Conservation (phyloP, 768 basidiomycete species). For the Psilocybe subaeruginosa region DNA sequence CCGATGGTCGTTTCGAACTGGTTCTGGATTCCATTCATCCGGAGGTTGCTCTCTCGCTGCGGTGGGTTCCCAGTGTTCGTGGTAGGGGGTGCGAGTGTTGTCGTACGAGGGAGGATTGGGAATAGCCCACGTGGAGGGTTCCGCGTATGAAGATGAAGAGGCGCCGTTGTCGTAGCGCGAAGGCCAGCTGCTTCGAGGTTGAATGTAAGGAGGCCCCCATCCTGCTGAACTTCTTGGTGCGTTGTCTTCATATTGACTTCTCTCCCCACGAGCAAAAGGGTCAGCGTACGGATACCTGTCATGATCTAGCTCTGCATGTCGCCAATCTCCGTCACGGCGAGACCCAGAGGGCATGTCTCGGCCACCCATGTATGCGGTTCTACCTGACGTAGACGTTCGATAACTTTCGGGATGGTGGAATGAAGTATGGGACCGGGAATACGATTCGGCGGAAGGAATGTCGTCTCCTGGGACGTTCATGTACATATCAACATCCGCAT, state of each 20-base stretch:
- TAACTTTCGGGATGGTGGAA: constrained; percentile 52
- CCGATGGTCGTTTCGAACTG: constrained; percentile 23
- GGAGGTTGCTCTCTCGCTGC: constrained; percentile 25
- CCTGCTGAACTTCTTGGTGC: constrained; percentile 48
- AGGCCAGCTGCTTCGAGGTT: constrained; percentile 50
- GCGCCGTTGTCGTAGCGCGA: constrained; percentile 47
- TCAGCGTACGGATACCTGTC: constrained; percentile 52
- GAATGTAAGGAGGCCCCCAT: constrained; percentile 48
- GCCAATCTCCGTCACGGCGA: constrained; percentile 58
- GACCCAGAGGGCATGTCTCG: constrained; percentile 58
- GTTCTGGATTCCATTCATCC: constrained; percentile 40
- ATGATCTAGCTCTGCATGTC: constrained; percentile 44
- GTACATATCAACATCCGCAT: constrained; percentile 51
- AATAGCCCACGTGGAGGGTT: constrained; percentile 45
- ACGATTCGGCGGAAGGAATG: constrained; percentile 52
- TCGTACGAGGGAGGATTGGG: constrained; percentile 40
- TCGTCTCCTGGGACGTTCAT: constrained; percentile 55
- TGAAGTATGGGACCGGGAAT: constrained; percentile 51
- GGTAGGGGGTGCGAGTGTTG: constrained; percentile 40
- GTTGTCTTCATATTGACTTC: constrained; percentile 48
- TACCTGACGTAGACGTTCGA: constrained; percentile 46
- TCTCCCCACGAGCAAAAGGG: constrained; percentile 51
- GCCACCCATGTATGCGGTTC: constrained; percentile 45
- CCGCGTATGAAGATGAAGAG: constrained; percentile 47
- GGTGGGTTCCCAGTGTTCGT: constrained; percentile 27